phyloP scores from a whole-genome alignment of 768 basidiomycete genomes.

The Leccinum incarnatum region DNA sequence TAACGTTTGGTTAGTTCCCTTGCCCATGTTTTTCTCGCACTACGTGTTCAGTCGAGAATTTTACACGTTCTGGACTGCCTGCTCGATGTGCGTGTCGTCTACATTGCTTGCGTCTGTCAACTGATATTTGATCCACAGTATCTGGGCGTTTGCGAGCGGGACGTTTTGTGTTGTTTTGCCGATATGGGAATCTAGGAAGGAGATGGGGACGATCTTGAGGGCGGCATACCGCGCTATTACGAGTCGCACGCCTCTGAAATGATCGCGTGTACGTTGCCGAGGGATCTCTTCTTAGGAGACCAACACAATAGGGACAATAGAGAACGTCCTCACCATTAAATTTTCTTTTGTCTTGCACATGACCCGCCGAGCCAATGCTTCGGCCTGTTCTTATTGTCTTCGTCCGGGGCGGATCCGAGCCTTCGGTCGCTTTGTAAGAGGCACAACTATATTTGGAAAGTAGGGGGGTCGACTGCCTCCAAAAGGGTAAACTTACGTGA shows the following conservation, averaged over 20 bases:
- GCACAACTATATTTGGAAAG: slow-evolving; percentile 4
- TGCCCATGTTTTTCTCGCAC: slow-evolving; percentile 40
- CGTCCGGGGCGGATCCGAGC: slow-evolving; percentile 1
- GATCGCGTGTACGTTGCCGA: not conserved
- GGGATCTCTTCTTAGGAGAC: slow-evolving; percentile 1
- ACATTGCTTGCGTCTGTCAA: not conserved
- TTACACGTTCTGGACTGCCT: slow-evolving; percentile 38
- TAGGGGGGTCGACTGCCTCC: slow-evolving; percentile 6
- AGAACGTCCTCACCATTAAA: slow-evolving; percentile 7
- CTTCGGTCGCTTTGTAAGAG: not conserved
- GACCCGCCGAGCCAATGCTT: slow-evolving; percentile 3
- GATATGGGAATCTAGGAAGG: slow-evolving; percentile 35
- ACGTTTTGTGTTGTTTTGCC: slow-evolving; percentile 38
- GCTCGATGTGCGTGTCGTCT: slow-evolving; percentile 33
- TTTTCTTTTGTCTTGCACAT: slow-evolving; percentile 17
- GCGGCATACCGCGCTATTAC: slow-evolving; percentile 10
- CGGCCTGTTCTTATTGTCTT: slow-evolving; percentile 28
- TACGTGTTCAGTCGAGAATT: slow-evolving; percentile 36
- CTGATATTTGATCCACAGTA: slow-evolving; percentile 21
- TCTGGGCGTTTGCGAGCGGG: slow-evolving; percentile 37
- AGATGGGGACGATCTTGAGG: slow-evolving; percentile 28
- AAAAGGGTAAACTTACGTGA: not conserved
- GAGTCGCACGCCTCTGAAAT: not conserved
- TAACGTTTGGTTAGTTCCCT: slow-evolving; percentile 27
- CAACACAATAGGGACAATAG: slow-evolving; percentile 30